A percentile compares a stretch with the other conserved stretches of the same genome.
phyloP scores from a whole-genome alignment of 768 basidiomycete species.

The Exsudoporus frostii region DNA sequence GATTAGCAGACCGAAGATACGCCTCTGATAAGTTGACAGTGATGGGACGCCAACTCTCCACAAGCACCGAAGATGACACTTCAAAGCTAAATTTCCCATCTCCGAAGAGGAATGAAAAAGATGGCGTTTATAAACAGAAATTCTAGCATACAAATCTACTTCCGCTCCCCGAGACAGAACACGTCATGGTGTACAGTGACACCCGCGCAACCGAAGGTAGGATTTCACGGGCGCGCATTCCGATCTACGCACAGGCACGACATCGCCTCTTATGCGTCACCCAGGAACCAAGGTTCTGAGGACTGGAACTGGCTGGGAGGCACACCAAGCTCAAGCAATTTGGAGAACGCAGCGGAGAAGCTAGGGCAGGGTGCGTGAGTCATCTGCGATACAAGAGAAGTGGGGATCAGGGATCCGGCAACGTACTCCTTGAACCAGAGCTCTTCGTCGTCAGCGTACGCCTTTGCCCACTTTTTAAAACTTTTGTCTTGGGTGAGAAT shows the following conservation, averaged over 20 bases:
- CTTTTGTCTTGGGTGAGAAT: constrained; percentile 84
- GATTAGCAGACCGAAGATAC: too few species aligned
- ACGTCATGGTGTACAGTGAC: not conserved
- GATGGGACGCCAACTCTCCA: not conserved
- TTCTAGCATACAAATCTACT: not conserved
- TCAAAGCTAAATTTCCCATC: not conserved
- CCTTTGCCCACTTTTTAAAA: constrained; percentile 86
- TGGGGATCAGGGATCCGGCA: not conserved
- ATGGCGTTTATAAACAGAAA: not conserved
- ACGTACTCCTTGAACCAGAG: constrained; percentile 94
- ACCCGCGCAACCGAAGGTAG: not conserved
- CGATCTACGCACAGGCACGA: not conserved
- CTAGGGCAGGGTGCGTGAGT: constrained; percentile 39
- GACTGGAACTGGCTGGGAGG: constrained; percentile 73
- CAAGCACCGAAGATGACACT: not conserved
- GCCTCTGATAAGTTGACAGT: too few species aligned
- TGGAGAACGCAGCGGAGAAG: constrained; percentile 75
- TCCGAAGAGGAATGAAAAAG: not conserved
- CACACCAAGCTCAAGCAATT: constrained; percentile 92
- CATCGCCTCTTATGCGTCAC: constrained; percentile 31
- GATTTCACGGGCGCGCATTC: not conserved
- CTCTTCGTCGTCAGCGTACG: constrained; percentile 81
- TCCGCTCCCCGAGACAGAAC: not conserved
- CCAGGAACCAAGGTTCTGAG: constrained; percentile 73
- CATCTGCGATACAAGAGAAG: not conserved